Evolutionary conservation across 2,329 filamentous ascomycete species (phyloP).

Genomic region (Huntiella moniliformis): DNA sequence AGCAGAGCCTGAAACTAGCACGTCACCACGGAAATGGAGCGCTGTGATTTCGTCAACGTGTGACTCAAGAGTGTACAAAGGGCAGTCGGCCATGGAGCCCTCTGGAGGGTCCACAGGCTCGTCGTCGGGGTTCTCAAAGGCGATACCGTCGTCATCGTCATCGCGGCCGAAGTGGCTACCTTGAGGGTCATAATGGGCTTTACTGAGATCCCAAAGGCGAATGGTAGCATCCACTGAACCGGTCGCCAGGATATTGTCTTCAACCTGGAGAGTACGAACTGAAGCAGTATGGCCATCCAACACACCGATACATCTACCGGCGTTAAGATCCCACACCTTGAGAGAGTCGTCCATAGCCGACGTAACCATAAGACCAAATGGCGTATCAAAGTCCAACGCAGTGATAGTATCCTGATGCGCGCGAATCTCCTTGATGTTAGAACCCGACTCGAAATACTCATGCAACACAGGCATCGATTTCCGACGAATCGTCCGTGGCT

Average conservation of each 20-base stretch:
- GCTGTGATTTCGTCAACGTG: slow-evolving; percentile 92
- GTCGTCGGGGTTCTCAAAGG: slow-evolving; percentile 53
- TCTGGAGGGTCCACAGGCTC: slow-evolving; percentile 49
- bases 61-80: slow-evolving; percentile 69
- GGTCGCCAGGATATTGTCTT: slow-evolving; percentile 88
- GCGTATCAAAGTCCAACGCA: slow-evolving; percentile 87
- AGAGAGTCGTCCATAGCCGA: slow-evolving; percentile 86
- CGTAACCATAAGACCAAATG: slow-evolving; percentile 87
- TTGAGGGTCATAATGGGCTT: slow-evolving; percentile 63
- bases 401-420: slow-evolving; percentile 80
- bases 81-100: slow-evolving; percentile 75
- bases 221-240: slow-evolving; percentile 84
- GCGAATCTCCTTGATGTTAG: slow-evolving; percentile 69
- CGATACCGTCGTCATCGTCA: slow-evolving; percentile 46
- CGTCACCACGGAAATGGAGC: slow-evolving; percentile 73
- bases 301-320: slow-evolving; percentile 75
- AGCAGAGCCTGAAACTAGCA: slow-evolving; percentile 82
- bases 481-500: slow-evolving; percentile 40
- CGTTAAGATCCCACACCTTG: slow-evolving; percentile 89
- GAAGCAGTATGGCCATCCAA: slow-evolving; percentile 91
- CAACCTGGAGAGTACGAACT: slow-evolving; percentile 77
- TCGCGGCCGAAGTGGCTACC: slow-evolving; percentile 41
- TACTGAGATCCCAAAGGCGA: slow-evolving; percentile 82
- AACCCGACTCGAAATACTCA: slow-evolving; percentile 83
- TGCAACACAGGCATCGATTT: slow-evolving; percentile 90